Conservation (phyloP, 169 alveolate genomes). For the Plasmodium knowlesi region DNA sequence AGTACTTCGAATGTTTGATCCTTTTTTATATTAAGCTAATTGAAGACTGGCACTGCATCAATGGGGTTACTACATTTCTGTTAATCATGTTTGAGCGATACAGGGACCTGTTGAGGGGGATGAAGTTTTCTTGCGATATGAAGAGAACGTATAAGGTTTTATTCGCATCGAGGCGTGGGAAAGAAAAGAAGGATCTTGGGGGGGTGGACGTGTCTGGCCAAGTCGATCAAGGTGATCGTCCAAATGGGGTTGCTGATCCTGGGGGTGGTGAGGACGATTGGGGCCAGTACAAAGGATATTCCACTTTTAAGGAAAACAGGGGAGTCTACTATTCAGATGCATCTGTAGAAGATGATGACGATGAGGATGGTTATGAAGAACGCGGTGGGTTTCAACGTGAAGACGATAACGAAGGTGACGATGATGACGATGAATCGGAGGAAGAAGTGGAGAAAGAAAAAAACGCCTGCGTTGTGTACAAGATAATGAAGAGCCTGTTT, state of each 20-base stretch:
- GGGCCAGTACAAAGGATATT: neutral
- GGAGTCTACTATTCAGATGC: neutral
- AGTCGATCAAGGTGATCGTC: neutral
- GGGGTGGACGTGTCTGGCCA: neutral
- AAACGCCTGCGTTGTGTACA: slow-evolving; percentile 29
- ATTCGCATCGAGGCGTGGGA: neutral
- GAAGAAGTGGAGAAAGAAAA: slow-evolving; percentile 17
- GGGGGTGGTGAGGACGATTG: neutral
- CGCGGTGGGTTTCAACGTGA: neutral
- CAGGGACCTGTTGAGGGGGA: neutral
- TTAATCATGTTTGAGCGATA: slow-evolving; percentile 29
- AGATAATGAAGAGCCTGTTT: slow-evolving; percentile 32
- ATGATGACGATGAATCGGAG: neutral
- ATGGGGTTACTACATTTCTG: slow-evolving; percentile 32
- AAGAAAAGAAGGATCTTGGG: neutral
- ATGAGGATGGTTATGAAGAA: neutral
- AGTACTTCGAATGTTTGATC: neutral
- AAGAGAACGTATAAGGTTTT: slow-evolving; percentile 10
- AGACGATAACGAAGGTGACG: neutral
- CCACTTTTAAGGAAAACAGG: neutral
- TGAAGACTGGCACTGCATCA: slow-evolving; percentile 71
- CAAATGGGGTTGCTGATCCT: neutral
- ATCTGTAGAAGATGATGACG: neutral
- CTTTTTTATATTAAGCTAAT: slow-evolving; percentile 42
- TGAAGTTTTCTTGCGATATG: neutral